phyloP scores from a whole-genome alignment of 2,329 filamentous ascomycete species.

The Colletotrichum chlorophyti region DNA sequence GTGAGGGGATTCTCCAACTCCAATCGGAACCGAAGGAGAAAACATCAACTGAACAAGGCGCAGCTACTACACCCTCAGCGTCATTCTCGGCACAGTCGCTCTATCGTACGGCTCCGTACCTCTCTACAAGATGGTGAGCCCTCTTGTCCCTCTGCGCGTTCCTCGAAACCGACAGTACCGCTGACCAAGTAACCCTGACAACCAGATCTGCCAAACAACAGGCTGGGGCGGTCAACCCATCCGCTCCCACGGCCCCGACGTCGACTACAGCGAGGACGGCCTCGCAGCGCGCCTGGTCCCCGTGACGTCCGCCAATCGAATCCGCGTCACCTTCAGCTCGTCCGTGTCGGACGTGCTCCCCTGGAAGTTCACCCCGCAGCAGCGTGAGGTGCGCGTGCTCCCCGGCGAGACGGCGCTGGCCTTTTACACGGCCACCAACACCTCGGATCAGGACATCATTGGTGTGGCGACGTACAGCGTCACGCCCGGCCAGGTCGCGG shows the following conservation, averaged over 20 bases:
- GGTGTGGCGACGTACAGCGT: constrained; percentile 98
- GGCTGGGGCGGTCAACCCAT: constrained; percentile 95
- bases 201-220: constrained; percentile 80
- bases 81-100: constrained; percentile 81
- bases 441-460: constrained; percentile 89
- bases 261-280: constrained; percentile 59
- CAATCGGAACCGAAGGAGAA: too few relatives aligned
- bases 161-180: too few relatives aligned
- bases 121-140: constrained; percentile 81
- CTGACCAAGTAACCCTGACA: constrained; percentile 22
- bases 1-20: constrained; percentile 36
- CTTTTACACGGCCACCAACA: constrained; percentile 97
- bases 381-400: constrained; percentile 93
- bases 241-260: constrained; percentile 70
- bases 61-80: constrained; percentile 77
- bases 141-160: not conserved
- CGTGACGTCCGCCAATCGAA: constrained; percentile 79
- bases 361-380: constrained; percentile 97
- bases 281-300: constrained; percentile 80
- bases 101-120: constrained; percentile 85
- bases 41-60: too few relatives aligned
- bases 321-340: constrained; percentile 95
- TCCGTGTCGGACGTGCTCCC: constrained; percentile 94
- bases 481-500: constrained; percentile 92
- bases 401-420: constrained; percentile 96